Percentiles rank a stretch among this genome's conserved stretches.
These are phyloP conservation scores for Scutellospora calospora DNA, from an alignment of 371 early-diverging fungal genomes.

Conservation along the genomic window DNA sequence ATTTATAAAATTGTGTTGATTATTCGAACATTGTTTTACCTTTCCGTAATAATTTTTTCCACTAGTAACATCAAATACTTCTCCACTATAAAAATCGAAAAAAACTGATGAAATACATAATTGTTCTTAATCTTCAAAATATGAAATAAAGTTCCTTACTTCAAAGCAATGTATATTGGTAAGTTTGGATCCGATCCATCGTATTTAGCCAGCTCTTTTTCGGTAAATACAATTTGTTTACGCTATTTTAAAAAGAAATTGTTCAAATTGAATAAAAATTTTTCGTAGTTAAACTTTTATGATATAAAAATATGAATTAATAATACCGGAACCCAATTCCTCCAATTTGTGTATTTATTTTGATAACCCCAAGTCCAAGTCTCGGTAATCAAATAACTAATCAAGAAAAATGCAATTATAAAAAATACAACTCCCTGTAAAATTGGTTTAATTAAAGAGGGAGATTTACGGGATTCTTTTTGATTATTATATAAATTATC, in stretches of 20 bases:
- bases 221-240: slow-evolving; percentile 72
- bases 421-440: slow-evolving; percentile 28
- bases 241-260: slow-evolving; percentile 8
- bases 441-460: background rate
- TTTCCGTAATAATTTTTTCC: slow-evolving; percentile 81
- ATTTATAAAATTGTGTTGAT: background rate
- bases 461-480: background rate
- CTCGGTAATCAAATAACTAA: slow-evolving; percentile 80
- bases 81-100: slow-evolving; percentile 60
- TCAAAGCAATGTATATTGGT: slow-evolving; percentile 91
- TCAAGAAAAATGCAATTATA: slow-evolving; percentile 60
- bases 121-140: background rate
- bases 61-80: slow-evolving; percentile 87
- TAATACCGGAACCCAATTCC: slow-evolving; percentile 76
- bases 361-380: slow-evolving; percentile 81
- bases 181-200: slow-evolving; percentile 80
- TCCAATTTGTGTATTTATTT: slow-evolving; percentile 77
- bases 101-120: slow-evolving; percentile 11
- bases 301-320: background rate
- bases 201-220: slow-evolving; percentile 75
- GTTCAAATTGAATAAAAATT: background rate
- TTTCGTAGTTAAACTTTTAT: background rate
- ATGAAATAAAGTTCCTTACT: slow-evolving; percentile 57
- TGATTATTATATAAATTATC: background rate
- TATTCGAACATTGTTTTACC: slow-evolving; percentile 46